Evolutionary conservation across 2,329 filamentous ascomycete species (phyloP).

Genomic region (Trichoderma breve): DNA sequence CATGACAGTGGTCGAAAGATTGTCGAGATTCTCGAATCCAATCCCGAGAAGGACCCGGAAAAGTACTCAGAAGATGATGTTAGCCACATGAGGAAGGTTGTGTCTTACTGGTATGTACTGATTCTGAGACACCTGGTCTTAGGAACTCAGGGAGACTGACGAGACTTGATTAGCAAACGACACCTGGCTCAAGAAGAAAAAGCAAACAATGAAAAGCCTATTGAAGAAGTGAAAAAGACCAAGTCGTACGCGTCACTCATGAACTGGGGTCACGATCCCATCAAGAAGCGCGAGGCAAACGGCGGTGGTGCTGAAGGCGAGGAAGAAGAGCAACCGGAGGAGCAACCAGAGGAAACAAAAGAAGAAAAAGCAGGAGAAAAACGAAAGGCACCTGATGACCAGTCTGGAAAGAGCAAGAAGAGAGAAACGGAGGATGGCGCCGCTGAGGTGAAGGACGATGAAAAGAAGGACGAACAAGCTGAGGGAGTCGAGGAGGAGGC

Average conservation of each 20-base stretch:
- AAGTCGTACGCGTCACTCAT: constrained; percentile 59
- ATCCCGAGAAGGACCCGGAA: constrained; percentile 55
- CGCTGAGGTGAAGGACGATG: constrained; percentile 15
- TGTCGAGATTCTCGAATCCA: constrained; percentile 60
- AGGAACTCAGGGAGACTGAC: background rate
- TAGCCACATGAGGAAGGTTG: constrained; percentile 61
- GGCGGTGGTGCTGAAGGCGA: constrained; percentile 21
- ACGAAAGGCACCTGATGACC: constrained; percentile 26
- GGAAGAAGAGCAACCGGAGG: background rate
- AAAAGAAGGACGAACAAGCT: constrained; percentile 3
- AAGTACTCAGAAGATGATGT: constrained; percentile 56
- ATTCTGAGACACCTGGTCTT: background rate
- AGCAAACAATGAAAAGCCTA: constrained; percentile 52
- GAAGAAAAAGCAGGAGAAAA: constrained; percentile 30
- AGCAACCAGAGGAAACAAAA: background rate
- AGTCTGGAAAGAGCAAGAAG: constrained; percentile 33
- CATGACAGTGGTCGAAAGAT: constrained; percentile 64
- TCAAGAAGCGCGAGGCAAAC: constrained; percentile 39
- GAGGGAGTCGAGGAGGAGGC: constrained; percentile 23
- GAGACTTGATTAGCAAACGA: constrained; percentile 45
- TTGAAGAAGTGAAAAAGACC: constrained; percentile 45
- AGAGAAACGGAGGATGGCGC: constrained; percentile 27
- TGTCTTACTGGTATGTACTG: constrained; percentile 52
- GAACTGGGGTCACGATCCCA: constrained; percentile 59
- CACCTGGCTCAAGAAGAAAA: constrained; percentile 64